Base-by-base conservation (phyloP, 192 early-diverging fungal species). In the Globomyces pollinis-pini region DNA sequence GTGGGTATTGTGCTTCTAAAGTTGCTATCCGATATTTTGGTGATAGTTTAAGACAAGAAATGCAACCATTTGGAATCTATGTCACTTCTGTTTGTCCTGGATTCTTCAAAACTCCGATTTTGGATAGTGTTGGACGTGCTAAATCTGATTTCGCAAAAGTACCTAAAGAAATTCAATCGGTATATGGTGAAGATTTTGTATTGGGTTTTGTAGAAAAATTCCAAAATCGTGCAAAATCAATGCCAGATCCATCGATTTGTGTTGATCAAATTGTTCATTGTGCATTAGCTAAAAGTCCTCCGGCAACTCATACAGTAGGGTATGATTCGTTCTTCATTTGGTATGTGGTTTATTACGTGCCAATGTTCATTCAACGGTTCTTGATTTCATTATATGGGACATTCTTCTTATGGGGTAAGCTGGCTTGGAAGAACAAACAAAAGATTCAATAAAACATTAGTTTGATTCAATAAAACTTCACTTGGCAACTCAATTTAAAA, bases 201-300 rank as follows among this genome's bases (percentile, higher is more conserved):
- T 21, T 39, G 16, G 15, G 28, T 16, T 36, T 21, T 32, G 21
- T 31, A 32, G 13, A 15, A 5, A 20, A 32, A 29, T 28, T 13
- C n/a, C 15, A 43, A 36, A 39, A 33, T 34, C 30, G 21, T 26
- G 31, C 13, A 39, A 20, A 21, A 24, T 44, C 24, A 39, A 38
- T 38, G 4, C 55, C 50, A 3, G 2, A 57, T n/a, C 55, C 55
- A 23, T 2, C 23, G 18, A 29, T 57, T 2, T 57, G 55, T 23
- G 55, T 57, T 26, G 24, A 57, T 28, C 16, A n/a, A 23, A 57
- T 57, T 16, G 55, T 57, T 3, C 38, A 57, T 11, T 57, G 29
- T 24, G 32, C 20, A 24, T 16, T 57, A 26, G 55, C 55, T 8
- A 57, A 43, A 16, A 28, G 38, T 9, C 55, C 55, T 6, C 55